Percentiles rank a stretch among this genome's conserved stretches.
Evolutionary conservation across 805 yeast species (phyloP).

Genomic region (Zygoascus ofunaensis): DNA sequence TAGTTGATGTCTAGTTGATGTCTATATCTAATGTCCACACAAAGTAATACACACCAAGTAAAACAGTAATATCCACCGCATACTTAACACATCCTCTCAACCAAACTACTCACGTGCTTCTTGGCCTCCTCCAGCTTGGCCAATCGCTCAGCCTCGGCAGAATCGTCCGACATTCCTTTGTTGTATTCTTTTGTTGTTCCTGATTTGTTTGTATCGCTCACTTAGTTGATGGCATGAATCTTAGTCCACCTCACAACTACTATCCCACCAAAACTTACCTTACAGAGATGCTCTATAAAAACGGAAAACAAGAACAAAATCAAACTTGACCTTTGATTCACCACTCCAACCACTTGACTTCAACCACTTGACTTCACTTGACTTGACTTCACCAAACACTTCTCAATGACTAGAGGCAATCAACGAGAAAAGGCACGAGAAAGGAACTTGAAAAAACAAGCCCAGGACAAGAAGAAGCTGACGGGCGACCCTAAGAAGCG

Average conservation of each 20-base stretch:
- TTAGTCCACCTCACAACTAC: background rate
- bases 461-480: conserved; percentile 54
- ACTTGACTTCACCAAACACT: too few relatives aligned
- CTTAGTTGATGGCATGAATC: background rate
- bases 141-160: conserved; percentile 37
- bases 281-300: too few relatives aligned
- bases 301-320: too few relatives aligned
- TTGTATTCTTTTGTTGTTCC: too few relatives aligned
- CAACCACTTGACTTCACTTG: too few relatives aligned
- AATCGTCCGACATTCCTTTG: conserved; percentile 1
- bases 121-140: conserved; percentile 68
- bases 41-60: too few relatives aligned
- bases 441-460: conserved; percentile 72
- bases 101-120: conserved; percentile 40
- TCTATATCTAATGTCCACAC: too few relatives aligned
- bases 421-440: conserved; percentile 92
- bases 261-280: background rate
- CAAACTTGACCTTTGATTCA: too few relatives aligned
- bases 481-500: conserved; percentile 81
- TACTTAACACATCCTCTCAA: background rate
- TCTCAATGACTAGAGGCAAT: conserved; percentile 93
- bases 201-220: too few relatives aligned
- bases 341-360: too few relatives aligned
- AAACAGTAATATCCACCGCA: too few relatives aligned
- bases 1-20: background rate